Conservation (phyloP, 2,329 filamentous ascomycete species). For the Diaporthe citri region DNA sequence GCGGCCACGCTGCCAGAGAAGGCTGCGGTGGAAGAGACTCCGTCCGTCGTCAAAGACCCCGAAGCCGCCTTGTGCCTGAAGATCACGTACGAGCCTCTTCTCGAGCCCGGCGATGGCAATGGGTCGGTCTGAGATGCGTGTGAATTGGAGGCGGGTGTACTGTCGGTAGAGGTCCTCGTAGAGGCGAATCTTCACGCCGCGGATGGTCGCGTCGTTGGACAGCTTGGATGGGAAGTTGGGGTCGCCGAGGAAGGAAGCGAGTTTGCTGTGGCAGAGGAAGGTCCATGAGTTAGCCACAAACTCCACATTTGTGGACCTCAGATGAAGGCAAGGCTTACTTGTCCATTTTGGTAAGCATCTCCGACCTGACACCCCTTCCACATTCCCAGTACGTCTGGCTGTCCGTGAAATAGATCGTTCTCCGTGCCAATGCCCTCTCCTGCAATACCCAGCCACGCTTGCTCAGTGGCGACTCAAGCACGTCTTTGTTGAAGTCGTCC, state of each 20-base stretch:
- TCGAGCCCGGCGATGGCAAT: slow-evolving; percentile 50
- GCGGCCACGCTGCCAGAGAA: slow-evolving; percentile 46
- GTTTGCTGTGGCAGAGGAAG: neutral
- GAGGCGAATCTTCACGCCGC: slow-evolving; percentile 42
- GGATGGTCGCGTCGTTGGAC: slow-evolving; percentile 1
- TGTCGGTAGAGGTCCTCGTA: slow-evolving; percentile 45
- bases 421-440: slow-evolving; percentile 52
- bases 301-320: neutral
- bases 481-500: slow-evolving; percentile 52
- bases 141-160: slow-evolving; percentile 48
- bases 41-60: slow-evolving; percentile 48
- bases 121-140: slow-evolving; percentile 44
- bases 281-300: neutral
- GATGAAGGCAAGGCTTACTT: slow-evolving; percentile 47
- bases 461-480: slow-evolving; percentile 49
- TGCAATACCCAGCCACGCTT: slow-evolving; percentile 56
- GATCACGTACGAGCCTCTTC: slow-evolving; percentile 42
- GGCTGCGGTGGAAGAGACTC: slow-evolving; percentile 44
- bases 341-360: slow-evolving; percentile 49
- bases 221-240: slow-evolving; percentile 45
- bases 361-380: slow-evolving; percentile 50
- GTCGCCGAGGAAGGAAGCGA: slow-evolving; percentile 46
- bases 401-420: slow-evolving; percentile 53
- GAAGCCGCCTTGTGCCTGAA: slow-evolving; percentile 45
- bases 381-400: slow-evolving; percentile 56